A percentile compares a stretch with the other conserved stretches of the same genome.
These are phyloP conservation scores for Colletotrichum graminicola DNA, from an alignment of 2,329 filamentous ascomycete species.

Conservation along the genomic window DNA sequence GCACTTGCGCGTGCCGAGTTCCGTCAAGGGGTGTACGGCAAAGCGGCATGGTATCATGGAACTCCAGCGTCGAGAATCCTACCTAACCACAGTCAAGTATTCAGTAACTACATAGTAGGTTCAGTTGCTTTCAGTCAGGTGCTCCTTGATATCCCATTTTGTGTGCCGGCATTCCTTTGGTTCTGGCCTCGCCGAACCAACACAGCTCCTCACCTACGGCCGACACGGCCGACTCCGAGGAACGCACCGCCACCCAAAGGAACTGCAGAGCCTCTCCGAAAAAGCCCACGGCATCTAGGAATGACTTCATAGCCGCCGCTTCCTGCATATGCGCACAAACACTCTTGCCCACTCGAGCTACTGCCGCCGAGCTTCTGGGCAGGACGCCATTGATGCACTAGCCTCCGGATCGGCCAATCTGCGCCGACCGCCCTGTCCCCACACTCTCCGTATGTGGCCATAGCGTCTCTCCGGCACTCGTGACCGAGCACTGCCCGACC, in stretches of 20 bases:
- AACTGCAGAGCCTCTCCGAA: slow-evolving; percentile 11
- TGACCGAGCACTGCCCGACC: slow-evolving; percentile 36
- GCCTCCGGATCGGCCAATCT: slow-evolving; percentile 37
- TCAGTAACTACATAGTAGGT: too few species aligned
- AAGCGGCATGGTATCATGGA: slow-evolving; percentile 40
- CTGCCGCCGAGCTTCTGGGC: slow-evolving; percentile 33
- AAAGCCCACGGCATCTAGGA: not conserved
- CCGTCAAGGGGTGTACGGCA: slow-evolving; percentile 35
- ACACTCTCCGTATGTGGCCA: slow-evolving; percentile 25
- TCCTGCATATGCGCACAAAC: slow-evolving; percentile 11
- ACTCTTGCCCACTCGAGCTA: too few species aligned
- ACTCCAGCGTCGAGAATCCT: slow-evolving; percentile 28
- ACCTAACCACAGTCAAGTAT: not conserved
- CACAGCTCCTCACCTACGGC: slow-evolving; percentile 13
- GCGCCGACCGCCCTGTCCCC: slow-evolving; percentile 14
- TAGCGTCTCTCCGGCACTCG: slow-evolving; percentile 34
- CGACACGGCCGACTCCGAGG: too few species aligned
- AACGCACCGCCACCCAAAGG: not conserved
- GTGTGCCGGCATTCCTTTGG: not conserved
- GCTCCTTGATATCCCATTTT: not conserved
- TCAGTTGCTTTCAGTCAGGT: not conserved
- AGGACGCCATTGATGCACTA: slow-evolving; percentile 13
- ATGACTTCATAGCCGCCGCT: slow-evolving; percentile 27
- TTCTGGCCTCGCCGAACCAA: not conserved
- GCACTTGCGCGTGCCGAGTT: slow-evolving; percentile 30